These are phyloP conservation scores for Sungouiella blattae DNA, from an alignment of 805 yeast genomes.

Conservation along the genomic window DNA sequence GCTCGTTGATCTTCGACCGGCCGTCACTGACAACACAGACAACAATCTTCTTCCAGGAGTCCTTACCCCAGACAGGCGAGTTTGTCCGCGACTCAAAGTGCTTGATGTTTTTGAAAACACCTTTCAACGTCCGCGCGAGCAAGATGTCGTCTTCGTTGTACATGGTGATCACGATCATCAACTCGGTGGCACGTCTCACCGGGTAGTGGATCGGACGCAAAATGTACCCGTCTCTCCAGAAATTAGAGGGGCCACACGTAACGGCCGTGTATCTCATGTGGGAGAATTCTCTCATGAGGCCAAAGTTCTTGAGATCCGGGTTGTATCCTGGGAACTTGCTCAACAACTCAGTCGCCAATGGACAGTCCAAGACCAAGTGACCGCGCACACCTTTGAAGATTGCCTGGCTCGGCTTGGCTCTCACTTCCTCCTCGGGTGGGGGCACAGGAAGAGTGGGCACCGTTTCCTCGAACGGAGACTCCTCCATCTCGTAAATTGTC, in stretches of 20 bases:
- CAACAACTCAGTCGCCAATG: slow-evolving; percentile 69
- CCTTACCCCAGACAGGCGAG: slow-evolving; percentile 47
- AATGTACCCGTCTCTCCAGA: slow-evolving; percentile 51
- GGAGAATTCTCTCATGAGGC: slow-evolving; percentile 51
- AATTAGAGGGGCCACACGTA: slow-evolving; percentile 67
- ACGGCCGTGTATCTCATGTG: slow-evolving; percentile 64
- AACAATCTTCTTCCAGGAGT: slow-evolving; percentile 58
- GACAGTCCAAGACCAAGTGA: slow-evolving; percentile 83
- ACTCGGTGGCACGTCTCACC: slow-evolving; percentile 51
- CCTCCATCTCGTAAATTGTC: slow-evolving; percentile 14
- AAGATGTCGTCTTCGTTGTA: slow-evolving; percentile 64
- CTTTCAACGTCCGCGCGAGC: slow-evolving; percentile 59
- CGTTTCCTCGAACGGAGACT: slow-evolving; percentile 27
- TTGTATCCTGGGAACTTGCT: slow-evolving; percentile 39
- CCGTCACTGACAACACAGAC: slow-evolving; percentile 66
- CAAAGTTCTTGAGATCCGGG: slow-evolving; percentile 33
- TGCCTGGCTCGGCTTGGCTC: slow-evolving; percentile 30
- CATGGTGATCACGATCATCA: slow-evolving; percentile 61
- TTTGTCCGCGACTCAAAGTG: slow-evolving; percentile 47
- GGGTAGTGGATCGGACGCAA: slow-evolving; percentile 56
- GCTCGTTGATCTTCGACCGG: slow-evolving; percentile 59
- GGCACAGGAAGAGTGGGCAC: slow-evolving; percentile 20
- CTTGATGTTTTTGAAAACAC: slow-evolving; percentile 60
- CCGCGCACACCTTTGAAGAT: slow-evolving; percentile 47
- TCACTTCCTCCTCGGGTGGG: slow-evolving; percentile 30